Conservation (phyloP, 1,284 basidiomycete genomes). For the Golubevia sp. region DNA sequence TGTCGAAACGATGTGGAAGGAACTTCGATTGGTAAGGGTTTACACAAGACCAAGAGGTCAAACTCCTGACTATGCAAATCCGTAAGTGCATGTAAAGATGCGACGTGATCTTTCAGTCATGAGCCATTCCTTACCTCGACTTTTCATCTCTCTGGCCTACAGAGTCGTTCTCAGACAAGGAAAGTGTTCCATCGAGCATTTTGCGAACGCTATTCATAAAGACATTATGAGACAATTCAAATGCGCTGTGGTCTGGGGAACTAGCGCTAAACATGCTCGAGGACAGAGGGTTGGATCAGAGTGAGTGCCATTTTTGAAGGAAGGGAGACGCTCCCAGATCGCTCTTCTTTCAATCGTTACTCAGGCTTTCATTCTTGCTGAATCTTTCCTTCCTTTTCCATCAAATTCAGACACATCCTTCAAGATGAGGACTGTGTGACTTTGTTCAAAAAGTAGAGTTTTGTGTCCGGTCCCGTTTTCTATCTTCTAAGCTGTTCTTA, state of each 20-base stretch:
- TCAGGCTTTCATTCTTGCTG: too few species aligned
- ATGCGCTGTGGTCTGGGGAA: slow-evolving; percentile 80
- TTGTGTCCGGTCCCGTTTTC: too few species aligned
- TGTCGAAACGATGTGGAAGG: slow-evolving; percentile 68
- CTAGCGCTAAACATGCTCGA: slow-evolving; percentile 90
- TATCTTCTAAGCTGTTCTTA: too few species aligned
- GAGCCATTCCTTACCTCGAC: too few species aligned
- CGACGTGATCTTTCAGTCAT: too few species aligned
- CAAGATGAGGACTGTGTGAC: slow-evolving; percentile 16
- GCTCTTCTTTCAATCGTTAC: too few species aligned
- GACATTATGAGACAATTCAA: slow-evolving; percentile 92
- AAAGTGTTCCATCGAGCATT: slow-evolving; percentile 77
- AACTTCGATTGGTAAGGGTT: slow-evolving; percentile 64
- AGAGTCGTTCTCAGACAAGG: slow-evolving; percentile 72
- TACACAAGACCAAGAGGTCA: slow-evolving; percentile 93
- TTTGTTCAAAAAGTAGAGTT: slow-evolving; percentile 16
- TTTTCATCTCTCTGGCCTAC: too few species aligned
- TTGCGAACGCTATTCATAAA: slow-evolving; percentile 79
- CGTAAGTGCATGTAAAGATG: too few species aligned
- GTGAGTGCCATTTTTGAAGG: slow-evolving; percentile 21
- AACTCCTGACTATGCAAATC: slow-evolving; percentile 79
- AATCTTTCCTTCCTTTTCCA: too few species aligned
- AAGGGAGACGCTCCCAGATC: background rate
- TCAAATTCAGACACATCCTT: slow-evolving; percentile 1
- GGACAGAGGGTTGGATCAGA: slow-evolving; percentile 87